phyloP scores from a whole-genome alignment of 2,329 filamentous ascomycete species.

The Aspergillus flavus region DNA sequence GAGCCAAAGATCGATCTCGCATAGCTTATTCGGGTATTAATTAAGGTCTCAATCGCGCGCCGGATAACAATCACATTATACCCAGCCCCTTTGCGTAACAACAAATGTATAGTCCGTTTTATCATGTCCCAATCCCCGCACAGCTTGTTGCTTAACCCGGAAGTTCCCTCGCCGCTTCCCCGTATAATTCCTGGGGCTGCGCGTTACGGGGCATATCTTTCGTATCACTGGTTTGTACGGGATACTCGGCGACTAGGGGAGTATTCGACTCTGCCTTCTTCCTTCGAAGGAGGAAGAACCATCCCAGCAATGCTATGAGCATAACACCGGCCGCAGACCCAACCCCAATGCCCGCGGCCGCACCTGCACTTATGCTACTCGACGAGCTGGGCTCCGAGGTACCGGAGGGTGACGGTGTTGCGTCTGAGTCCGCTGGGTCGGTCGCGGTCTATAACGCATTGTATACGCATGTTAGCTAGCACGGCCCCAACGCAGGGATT shows the following conservation, averaged over 20 bases:
- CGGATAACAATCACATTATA: background rate
- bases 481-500: background rate
- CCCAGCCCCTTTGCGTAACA: too few relatives aligned
- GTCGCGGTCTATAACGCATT: slow-evolving; percentile 5
- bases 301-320: background rate
- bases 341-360: background rate
- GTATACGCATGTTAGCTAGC: background rate
- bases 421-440: background rate
- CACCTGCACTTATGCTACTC: background rate
- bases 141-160: background rate
- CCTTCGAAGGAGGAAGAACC: background rate
- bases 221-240: background rate
- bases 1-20: background rate
- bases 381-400: background rate
- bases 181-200: background rate
- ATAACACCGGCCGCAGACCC: background rate
- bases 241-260: background rate
- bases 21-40: background rate
- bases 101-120: too few relatives aligned
- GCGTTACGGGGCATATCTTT: background rate
- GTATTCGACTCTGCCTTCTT: too few relatives aligned
- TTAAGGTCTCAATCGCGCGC: background rate
- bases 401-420: background rate
- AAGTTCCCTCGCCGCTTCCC: background rate
- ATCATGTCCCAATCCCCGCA: background rate